phyloP scores from a whole-genome alignment of 345 rosid genomes.

The Linum trigynum region DNA sequence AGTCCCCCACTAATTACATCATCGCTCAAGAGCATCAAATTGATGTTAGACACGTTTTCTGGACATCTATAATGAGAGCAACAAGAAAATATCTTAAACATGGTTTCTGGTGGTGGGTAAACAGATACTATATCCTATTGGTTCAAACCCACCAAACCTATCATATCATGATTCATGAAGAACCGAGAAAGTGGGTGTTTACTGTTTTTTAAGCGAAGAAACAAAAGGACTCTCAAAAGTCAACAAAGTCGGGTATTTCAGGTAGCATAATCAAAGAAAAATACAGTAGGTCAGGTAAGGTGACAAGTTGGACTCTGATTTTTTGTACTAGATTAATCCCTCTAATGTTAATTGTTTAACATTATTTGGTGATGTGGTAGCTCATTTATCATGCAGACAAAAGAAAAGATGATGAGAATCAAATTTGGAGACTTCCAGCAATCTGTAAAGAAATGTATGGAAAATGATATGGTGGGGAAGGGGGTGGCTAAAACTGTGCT shows the following conservation, averaged over 20 bases:
- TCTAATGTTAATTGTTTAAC: too few species aligned
- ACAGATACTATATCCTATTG: not conserved
- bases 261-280: not conserved
- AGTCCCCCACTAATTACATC: not conserved
- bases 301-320: not conserved
- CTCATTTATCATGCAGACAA: too few species aligned
- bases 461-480: not conserved
- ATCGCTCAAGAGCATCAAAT: not conserved
- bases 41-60: not conserved
- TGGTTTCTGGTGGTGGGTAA: not conserved
- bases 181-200: too few species aligned
- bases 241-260: too few species aligned
- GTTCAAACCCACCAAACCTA: not conserved
- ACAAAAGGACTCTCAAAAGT: too few species aligned
- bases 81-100: not conserved
- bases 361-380: too few species aligned
- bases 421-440: not conserved
- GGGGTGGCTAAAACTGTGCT: not conserved
- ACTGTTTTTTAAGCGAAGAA: too few species aligned
- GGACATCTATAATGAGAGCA: too few species aligned
- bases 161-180: not conserved
- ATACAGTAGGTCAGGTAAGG: not conserved
- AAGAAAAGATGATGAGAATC: not conserved
- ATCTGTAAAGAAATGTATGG: not conserved
- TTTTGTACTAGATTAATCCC: too few species aligned